Base-by-base conservation (phyloP, 129 eudicot genomes). In the Gnaphalium uliginosum region DNA sequence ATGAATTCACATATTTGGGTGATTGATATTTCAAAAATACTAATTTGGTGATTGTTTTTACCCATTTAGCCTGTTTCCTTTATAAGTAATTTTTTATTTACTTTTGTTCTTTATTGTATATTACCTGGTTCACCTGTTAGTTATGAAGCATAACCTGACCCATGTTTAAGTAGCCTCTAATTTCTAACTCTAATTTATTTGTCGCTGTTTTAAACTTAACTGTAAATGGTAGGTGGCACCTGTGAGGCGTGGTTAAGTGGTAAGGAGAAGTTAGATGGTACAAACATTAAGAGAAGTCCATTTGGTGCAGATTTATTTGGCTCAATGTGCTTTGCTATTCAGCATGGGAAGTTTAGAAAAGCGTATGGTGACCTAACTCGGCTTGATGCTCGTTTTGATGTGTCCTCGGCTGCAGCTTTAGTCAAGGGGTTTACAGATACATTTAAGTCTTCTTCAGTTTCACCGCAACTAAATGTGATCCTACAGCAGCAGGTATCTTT, bases 231-330 rank as follows among this genome's bases (percentile, higher is more conserved):
- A 90, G 98, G 98, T 57, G 98, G 84, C 72, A 77, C 82, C 56
- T 88, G 87, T 84, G 87, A 78, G 71, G 84, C 96, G 5, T 93
- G 89, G 96, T 69, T 90, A 6, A 64, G 71, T 19, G 74, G 81
- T 11, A 71, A 48, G 35, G 73, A 78, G 58, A 73, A 66, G 57
- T 46, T 72, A 11, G 57, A 56, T 37, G 61, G 74, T 57, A 51
- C 39, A 17, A 80, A 48, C 46, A 75, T 86, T 23, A 85, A 78
- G 46, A 68, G 70, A 56, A 63, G 79, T 70, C 84, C 88, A 4
- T 74, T 93, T 62, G 84, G 81, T 81, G 90, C 85, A 26, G 94
- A 90, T 82, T 63, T 90, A 39, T 93, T 93, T 85, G 98, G 98
- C 24, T 93, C 98, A 48, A 51, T 70, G 64, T 86, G 90, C 81